A percentile compares a stretch with the other conserved stretches of the same genome.
These are phyloP conservation scores for Larix kaempferi DNA, from an alignment of 75 land plant species.

Conservation along the genomic window DNA sequence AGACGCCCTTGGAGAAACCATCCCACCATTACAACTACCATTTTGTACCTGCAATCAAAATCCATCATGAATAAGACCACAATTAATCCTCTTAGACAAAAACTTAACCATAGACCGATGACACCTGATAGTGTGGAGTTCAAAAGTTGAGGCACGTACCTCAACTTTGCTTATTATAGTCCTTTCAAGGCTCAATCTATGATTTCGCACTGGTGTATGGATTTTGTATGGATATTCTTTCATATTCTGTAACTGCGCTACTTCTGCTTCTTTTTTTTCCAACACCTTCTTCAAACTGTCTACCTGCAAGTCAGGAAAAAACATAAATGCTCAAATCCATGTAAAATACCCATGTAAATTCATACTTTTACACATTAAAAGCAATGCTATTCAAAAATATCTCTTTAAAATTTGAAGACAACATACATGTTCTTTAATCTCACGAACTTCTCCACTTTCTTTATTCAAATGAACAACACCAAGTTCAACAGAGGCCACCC, in stretches of 20 bases:
- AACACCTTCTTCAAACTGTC: slow-evolving; percentile 52
- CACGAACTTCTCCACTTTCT: slow-evolving; percentile 57
- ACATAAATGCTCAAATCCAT: too few relatives aligned
- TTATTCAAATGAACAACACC: slow-evolving; percentile 69
- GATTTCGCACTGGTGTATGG: slow-evolving; percentile 11
- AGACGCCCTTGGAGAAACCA: too few relatives aligned
- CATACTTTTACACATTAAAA: too few relatives aligned
- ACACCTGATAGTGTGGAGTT: too few relatives aligned
- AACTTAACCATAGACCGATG: too few relatives aligned
- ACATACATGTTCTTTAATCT: slow-evolving; percentile 63
- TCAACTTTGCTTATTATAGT: slow-evolving; percentile 8
- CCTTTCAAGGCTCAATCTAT: slow-evolving; percentile 46
- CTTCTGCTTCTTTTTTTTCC: slow-evolving; percentile 36
- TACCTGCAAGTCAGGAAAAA: slow-evolving; percentile 25
- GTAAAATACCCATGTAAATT: too few relatives aligned
- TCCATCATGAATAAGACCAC: too few relatives aligned
- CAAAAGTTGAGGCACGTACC: too few relatives aligned
- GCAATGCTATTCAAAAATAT: too few relatives aligned
- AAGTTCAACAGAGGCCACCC: slow-evolving; percentile 74
- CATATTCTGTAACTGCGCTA: neutral
- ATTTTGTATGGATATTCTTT: slow-evolving; percentile 8
- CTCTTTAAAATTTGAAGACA: too few relatives aligned
- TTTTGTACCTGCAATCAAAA: too few relatives aligned
- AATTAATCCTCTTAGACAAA: too few relatives aligned
- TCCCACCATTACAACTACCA: neutral